Percentiles rank a stretch among this genome's conserved stretches.
phyloP scores from a whole-genome alignment of 1,284 basidiomycete genomes.

The Ceratobasidium sp. region DNA sequence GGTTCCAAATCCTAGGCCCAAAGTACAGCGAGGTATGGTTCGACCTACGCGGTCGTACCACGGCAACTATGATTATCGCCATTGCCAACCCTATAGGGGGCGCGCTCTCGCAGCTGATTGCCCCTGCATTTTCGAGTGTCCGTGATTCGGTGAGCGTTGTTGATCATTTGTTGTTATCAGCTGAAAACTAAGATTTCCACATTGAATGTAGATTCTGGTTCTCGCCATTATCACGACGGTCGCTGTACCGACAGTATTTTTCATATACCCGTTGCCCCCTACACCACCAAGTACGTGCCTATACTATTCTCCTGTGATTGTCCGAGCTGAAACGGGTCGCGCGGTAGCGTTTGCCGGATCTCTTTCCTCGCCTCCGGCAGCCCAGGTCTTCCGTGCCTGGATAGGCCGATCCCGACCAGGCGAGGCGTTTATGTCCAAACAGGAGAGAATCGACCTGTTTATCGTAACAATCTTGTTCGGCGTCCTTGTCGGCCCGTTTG shows the following conservation, averaged over 20 bases:
- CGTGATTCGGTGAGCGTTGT: constrained; percentile 61
- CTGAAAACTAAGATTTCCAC: not conserved
- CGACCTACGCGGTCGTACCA: constrained; percentile 71
- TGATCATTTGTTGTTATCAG: not conserved
- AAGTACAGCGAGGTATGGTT: constrained; percentile 84
- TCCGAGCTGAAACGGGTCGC: not conserved
- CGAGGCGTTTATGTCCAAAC: constrained; percentile 63
- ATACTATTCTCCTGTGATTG: not conserved
- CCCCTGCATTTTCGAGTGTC: constrained; percentile 64
- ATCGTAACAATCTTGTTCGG: constrained; percentile 69
- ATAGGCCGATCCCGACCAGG: constrained; percentile 55
- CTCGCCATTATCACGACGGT: constrained; percentile 74
- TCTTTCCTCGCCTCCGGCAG: constrained; percentile 60
- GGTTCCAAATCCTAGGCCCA: constrained; percentile 71
- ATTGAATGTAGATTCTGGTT: constrained; percentile 64
- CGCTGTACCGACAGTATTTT: constrained; percentile 60
- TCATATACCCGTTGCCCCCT: constrained; percentile 67
- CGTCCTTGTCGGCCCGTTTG: constrained; percentile 64
- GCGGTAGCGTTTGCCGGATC: constrained; percentile 68
- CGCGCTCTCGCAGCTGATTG: constrained; percentile 72
- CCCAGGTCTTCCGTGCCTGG: constrained; percentile 64
- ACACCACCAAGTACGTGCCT: constrained; percentile 71
- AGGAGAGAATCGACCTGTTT: constrained; percentile 72
- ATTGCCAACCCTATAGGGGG: constrained; percentile 66
- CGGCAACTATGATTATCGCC: constrained; percentile 80